A percentile compares a stretch with the other conserved stretches of the same genome.
Conservation (phyloP, 805 yeast species). For the Cephaloascus albidus region DNA sequence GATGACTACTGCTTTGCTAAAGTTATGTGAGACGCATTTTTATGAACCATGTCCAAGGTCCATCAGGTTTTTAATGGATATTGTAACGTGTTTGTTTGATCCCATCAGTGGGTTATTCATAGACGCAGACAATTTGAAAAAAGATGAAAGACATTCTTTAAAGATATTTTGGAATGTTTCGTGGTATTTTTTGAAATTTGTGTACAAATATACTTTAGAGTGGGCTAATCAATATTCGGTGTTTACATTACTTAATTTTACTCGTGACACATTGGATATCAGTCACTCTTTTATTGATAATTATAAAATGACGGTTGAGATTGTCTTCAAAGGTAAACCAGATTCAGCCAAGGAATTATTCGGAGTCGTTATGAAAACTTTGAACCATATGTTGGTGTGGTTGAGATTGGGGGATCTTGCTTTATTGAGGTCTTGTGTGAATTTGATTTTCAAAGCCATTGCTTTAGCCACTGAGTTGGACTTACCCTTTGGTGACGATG, state of each 20-base stretch:
- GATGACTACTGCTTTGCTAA: constrained; percentile 32
- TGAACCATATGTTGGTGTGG: constrained; percentile 69
- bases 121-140: constrained; percentile 5
- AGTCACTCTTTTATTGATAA: constrained; percentile 63
- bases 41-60: constrained; percentile 73
- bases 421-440: constrained; percentile 63
- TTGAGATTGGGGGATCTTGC: constrained; percentile 74
- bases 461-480: constrained; percentile 51
- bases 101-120: constrained; percentile 52
- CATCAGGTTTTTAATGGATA: constrained; percentile 67
- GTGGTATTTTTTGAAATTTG: constrained; percentile 67
- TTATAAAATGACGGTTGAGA: constrained; percentile 32
- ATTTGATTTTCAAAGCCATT: constrained; percentile 54
- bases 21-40: constrained; percentile 35
- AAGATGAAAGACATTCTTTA: constrained; percentile 12
- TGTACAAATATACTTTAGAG: constrained; percentile 53
- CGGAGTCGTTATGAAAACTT: constrained; percentile 47
- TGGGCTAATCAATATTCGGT: constrained; percentile 69
- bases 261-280: constrained; percentile 78
- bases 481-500: constrained; percentile 39
- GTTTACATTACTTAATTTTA: constrained; percentile 61
- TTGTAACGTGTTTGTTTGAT: constrained; percentile 51
- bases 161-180: constrained; percentile 52
- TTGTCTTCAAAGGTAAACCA: constrained; percentile 4
- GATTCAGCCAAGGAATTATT: constrained; percentile 14